These are phyloP conservation scores for Coniochaeta sp. DNA, from an alignment of 2,329 filamentous ascomycete genomes.

Conservation along the genomic window DNA sequence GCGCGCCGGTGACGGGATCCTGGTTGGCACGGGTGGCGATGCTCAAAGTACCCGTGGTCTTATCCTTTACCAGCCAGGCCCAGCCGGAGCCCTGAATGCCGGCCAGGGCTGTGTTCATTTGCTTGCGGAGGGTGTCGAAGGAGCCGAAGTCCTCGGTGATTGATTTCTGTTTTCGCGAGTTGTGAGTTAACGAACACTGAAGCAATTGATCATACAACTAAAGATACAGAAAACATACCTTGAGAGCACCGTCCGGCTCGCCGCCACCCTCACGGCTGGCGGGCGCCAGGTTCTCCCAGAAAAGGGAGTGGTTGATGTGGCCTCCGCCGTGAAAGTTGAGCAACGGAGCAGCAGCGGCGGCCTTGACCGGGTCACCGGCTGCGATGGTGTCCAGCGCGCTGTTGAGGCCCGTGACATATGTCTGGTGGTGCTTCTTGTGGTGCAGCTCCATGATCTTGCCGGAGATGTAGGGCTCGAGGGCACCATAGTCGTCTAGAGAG, in stretches of 20 bases:
- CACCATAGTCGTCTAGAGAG: conserved; percentile 83
- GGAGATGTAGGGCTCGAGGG: conserved; percentile 78
- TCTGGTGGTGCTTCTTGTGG: conserved; percentile 71
- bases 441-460: conserved; percentile 76
- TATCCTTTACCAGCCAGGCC: conserved; percentile 80
- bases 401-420: conserved; percentile 73
- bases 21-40: conserved; percentile 76
- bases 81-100: conserved; percentile 82
- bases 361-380: conserved; percentile 50
- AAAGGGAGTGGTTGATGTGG: conserved; percentile 87
- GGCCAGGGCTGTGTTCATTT: conserved; percentile 61
- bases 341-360: conserved; percentile 40
- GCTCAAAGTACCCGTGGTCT: conserved; percentile 50
- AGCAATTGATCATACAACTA: not conserved
- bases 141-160: conserved; percentile 63
- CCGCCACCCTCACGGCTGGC: conserved; percentile 55
- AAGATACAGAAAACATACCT: conserved; percentile 15
- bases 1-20: conserved; percentile 79
- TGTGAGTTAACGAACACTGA: not conserved
- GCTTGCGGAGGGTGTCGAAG: conserved; percentile 55
- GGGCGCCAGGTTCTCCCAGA: conserved; percentile 81
- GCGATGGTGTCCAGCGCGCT: conserved; percentile 53
- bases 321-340: conserved; percentile 87
- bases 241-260: conserved; percentile 53
- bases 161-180: conserved; percentile 28